Base-by-base conservation (phyloP, 495 filamentous ascomycete species). In the Hypoxylon intermedium region DNA sequence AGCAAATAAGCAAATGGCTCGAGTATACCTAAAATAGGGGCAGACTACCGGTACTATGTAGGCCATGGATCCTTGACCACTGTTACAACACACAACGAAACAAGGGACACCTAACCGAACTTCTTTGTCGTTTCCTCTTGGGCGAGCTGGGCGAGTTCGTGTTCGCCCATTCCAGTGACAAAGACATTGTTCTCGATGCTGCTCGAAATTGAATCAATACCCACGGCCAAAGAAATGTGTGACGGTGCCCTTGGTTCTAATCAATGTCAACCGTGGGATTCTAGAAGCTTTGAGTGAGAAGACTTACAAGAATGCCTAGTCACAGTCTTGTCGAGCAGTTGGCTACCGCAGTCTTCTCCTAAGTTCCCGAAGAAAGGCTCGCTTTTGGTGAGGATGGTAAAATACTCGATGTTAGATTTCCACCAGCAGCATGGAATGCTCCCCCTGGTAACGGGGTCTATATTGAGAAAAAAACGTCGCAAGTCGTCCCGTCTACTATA, bases 381-480 rank as follows among this genome's bases (percentile, higher is more conserved):
- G 58, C 60, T 3, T 38, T 53, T 30, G 30, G 34, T 20, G 18
- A 49, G 11, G 12, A 36, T 3, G 41, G 15, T 30, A 11, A 28
- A 43, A 13, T 50, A 15, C 21, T 18, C 6, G n/a, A n/a, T 40
- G 13, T 46, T 30, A 46, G n/a, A 21, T 45, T 20, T 60, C 53
- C 57, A 45, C 28, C 46, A 36, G 28, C 37, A 61, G 28, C 37
- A 61, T 48, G 44, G 19, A 38, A 53, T 53, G 52, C 51, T 20
- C 12, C 58, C 48, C 42, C 33, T 11, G 30, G 52, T 18, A 34
- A 20, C 19, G 63, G 57, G 48, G 18, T 71, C 45, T 68, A 70
- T 63, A 68, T 71, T 66, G 51, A 65, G 58, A 55, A 60, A 55
- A 55, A 60, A 56, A 67, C 62, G 55, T 71, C 52, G 41, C 40